Base-by-base conservation (phyloP, 1,284 basidiomycete genomes). In the Rhodotorula glutinis region DNA sequence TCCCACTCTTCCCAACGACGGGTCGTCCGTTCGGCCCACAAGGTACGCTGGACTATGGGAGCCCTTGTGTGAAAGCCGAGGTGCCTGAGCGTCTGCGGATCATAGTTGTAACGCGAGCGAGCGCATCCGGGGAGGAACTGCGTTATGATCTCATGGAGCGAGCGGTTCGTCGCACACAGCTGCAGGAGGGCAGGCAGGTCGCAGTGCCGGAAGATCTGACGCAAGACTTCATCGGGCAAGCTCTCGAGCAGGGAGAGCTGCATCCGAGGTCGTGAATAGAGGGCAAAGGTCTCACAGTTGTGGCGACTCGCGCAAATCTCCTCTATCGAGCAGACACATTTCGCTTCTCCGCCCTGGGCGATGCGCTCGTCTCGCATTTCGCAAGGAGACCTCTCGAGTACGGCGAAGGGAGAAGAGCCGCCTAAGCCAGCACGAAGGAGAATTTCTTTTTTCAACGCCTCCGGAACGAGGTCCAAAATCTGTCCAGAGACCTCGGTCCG, bases 51-150 rank as follows among this genome's bases (percentile, higher is more conserved):
- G 3, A 52, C 17, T 52, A 44, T 52, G 1, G 53, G 57, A 21
- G 62, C 57, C 3, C 33, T 11, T 1, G 10, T 16, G 5, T 65
- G 60, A 29, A 57, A 51, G 27, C 23, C 33, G 27, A 63, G 38
- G 21, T 57, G 57, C 21, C 23, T 7, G 46, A 63, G 47, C 17
- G 67, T 61, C 27, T 13, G 9, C 14, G 68, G 64, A 11, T 59
- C 19, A 44, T 63, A 66, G 41, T 46, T 25, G 30, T 52, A 46
- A 0, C 40, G 17, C 9, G n/a, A 2, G 2, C 30, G 51, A 13
- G 53, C 46, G 41, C 40, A 40, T 17, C 14, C n/a, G 2, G 44
- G 30, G 29, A 65, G 51, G 29, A 44, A 44, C 17, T 4, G 27
- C 21, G 41, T 3, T 51, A 66, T 47, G 51, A 63, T n/a, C 14